A percentile compares a stretch with the other conserved stretches of the same genome.
Conservation (phyloP, 305 asterid genomes). For the Plantago coronopus region DNA sequence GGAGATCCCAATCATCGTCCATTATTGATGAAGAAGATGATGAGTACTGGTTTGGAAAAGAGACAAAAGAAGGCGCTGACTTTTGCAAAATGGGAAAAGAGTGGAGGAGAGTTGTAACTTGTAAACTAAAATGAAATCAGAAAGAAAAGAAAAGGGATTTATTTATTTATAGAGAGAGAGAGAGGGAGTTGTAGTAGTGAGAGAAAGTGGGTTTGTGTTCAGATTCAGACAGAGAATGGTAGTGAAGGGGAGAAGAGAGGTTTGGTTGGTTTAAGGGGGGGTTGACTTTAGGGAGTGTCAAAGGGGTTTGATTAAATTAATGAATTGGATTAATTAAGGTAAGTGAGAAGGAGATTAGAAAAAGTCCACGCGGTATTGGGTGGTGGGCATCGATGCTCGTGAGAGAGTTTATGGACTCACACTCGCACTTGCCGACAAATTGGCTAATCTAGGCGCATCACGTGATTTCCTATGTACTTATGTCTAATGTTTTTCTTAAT, state of each 20-base stretch:
- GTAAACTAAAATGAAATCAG: slow-evolving; percentile 2
- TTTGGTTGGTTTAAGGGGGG: no score
- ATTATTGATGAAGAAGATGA: no score
- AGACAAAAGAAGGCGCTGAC: slow-evolving; percentile 50
- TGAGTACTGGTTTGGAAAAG: slow-evolving; percentile 11
- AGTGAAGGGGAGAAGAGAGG: no score
- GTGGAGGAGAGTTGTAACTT: slow-evolving; percentile 19
- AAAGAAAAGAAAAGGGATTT: slow-evolving; percentile 21
- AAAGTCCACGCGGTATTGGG: slow-evolving; percentile 43
- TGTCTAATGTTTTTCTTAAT: not conserved
- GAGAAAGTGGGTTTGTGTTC: not conserved
- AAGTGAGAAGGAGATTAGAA: slow-evolving; percentile 7
- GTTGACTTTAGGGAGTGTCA: slow-evolving; percentile 47
- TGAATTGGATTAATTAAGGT: no score
- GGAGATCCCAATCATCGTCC: slow-evolving; percentile 76
- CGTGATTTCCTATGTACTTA: slow-evolving; percentile 23
- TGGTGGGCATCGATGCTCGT: slow-evolving; percentile 13
- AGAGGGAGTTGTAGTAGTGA: not conserved
- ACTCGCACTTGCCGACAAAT: slow-evolving; percentile 35
- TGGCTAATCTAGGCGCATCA: slow-evolving; percentile 15
- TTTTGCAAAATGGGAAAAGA: slow-evolving; percentile 16
- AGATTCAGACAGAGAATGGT: not conserved
- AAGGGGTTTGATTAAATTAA: slow-evolving; percentile 23
- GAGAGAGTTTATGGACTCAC: slow-evolving; percentile 12
- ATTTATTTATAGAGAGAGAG: slow-evolving; percentile 28